Percentiles rank a stretch among this genome's conserved stretches.
Conservation (phyloP, 257 asterid genomes). For the Echium plantagineum region DNA sequence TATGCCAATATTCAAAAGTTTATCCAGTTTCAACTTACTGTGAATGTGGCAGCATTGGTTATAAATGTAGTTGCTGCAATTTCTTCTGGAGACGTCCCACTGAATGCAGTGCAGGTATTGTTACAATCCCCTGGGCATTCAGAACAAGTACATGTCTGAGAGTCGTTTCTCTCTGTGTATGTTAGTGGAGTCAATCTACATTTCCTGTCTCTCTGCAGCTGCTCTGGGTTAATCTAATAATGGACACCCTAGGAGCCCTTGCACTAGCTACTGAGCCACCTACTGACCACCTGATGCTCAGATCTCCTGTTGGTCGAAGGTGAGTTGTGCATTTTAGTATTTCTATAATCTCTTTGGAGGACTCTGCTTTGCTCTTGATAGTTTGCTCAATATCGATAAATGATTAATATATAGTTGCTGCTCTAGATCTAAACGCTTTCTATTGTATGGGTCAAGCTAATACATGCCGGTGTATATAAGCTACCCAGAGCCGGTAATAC, state of each 20-base stretch:
- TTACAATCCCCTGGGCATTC: neutral
- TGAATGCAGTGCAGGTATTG: slow-evolving; percentile 90
- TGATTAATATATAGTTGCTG: neutral
- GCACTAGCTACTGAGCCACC: slow-evolving; percentile 97
- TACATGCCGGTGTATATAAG: neutral
- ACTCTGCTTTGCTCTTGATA: neutral
- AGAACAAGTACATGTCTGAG: neutral
- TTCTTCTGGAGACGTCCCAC: slow-evolving; percentile 84
- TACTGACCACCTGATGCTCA: slow-evolving; percentile 82
- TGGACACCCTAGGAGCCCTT: slow-evolving; percentile 98
- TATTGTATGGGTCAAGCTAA: neutral
- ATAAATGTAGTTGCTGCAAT: slow-evolving; percentile 91
- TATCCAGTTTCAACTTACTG: slow-evolving; percentile 93
- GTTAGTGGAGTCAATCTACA: neutral
- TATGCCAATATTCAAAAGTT: slow-evolving; percentile 95
- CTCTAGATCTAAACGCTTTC: neutral
- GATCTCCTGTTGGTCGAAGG: slow-evolving; percentile 97
- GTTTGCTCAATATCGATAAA: neutral
- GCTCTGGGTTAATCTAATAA: slow-evolving; percentile 97
- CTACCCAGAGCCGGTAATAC: neutral
- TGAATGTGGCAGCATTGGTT: slow-evolving; percentile 81
- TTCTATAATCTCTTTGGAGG: neutral
- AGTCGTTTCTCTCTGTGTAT: neutral
- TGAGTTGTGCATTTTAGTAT: no score
- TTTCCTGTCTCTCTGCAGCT: slow-evolving; percentile 38